Evolutionary conservation across 202 grass and related monocot species (phyloP), one percentile per base, ranked within the genome.

Genomic region (Panicum hallii): DNA sequence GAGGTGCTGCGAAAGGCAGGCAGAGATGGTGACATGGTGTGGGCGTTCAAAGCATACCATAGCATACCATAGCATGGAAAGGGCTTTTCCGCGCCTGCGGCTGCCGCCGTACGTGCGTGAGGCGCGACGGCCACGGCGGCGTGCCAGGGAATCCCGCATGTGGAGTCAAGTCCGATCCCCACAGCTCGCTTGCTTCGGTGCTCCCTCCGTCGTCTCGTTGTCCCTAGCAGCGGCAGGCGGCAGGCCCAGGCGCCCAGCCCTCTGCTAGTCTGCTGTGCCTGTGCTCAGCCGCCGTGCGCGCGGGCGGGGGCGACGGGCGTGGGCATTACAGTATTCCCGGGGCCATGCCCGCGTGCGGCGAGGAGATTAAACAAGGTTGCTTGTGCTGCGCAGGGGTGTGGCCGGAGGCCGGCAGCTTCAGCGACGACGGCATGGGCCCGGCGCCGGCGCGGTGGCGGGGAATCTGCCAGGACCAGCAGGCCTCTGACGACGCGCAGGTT

Each of bases 331-430:
- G 63, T 77, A 71, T 52, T 81, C 15, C 1, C 78, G 71, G 55
- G 43, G 49, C 82, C 82, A 84, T 62, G 55, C 23, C 36, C 63
- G 87, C 70, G 42, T 72, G 55, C 53, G 78, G 78, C 28, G 52
- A 3, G 20, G 0, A 19, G 36, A 69, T 32, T 54, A 62, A 54
- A 40, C 22, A 70, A 47, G 12, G 11, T 42, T 17, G n/a, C n/a
- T 22, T 53, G 16, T 5, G 9, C 19, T 26, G 26, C 82, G 83
- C 83, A 98, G 95, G 95, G 43, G 95, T 94, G 74, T 98, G 95
- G 95, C 93, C 95, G 66, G 95, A 98, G 72, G 84, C 93, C 74
- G 89, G 87, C 83, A 98, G 95, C 87, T 98, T 98, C 91, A 82
- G 75, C 13, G 95, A 95, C 72, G 86, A 94, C 60, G 93, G 89